Percentiles rank a stretch among this genome's conserved stretches.
These are phyloP conservation scores for Talinum fruticosum DNA, from an alignment of 148 eudicot genomes.

Conservation along the genomic window DNA sequence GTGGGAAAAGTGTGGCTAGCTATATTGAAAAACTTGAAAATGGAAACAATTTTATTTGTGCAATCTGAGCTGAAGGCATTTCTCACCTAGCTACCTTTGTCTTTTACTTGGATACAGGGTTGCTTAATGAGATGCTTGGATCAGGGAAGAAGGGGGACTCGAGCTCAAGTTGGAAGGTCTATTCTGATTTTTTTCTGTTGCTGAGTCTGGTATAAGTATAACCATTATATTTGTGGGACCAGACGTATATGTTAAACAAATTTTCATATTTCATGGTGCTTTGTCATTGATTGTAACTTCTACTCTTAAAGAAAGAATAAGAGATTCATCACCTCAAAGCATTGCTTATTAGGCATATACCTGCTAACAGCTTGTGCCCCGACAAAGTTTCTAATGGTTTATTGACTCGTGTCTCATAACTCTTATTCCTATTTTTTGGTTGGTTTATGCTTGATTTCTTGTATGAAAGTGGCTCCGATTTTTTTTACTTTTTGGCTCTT, in stretches of 20 bases:
- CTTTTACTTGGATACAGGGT: slow-evolving; percentile 41
- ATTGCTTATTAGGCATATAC: background rate
- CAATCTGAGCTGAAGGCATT: background rate
- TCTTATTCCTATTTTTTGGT: slow-evolving; percentile 2
- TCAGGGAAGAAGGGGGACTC: slow-evolving; percentile 57
- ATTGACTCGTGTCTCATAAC: background rate
- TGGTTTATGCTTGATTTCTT: slow-evolving; percentile 1
- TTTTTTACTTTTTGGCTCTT: slow-evolving; percentile 25
- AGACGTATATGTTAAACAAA: background rate
- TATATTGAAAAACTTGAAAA: background rate
- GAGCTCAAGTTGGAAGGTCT: slow-evolving; percentile 82
- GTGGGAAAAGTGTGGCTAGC: background rate
- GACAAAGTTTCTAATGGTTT: background rate
- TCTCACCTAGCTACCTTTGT: background rate
- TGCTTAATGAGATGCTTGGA: slow-evolving; percentile 87
- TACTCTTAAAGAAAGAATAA: background rate
- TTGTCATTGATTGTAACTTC: background rate
- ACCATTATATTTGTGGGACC: background rate
- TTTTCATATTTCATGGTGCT: background rate
- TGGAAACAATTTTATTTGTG: background rate
- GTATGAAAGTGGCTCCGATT: background rate
- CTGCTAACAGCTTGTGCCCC: background rate
- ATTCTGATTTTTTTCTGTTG: slow-evolving; percentile 7
- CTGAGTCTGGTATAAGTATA: background rate
- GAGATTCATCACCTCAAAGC: background rate